Percentiles rank a stretch among this genome's conserved stretches.
These are phyloP conservation scores for Solanum okadae DNA, from an alignment of 257 asterid species.

Conservation along the genomic window DNA sequence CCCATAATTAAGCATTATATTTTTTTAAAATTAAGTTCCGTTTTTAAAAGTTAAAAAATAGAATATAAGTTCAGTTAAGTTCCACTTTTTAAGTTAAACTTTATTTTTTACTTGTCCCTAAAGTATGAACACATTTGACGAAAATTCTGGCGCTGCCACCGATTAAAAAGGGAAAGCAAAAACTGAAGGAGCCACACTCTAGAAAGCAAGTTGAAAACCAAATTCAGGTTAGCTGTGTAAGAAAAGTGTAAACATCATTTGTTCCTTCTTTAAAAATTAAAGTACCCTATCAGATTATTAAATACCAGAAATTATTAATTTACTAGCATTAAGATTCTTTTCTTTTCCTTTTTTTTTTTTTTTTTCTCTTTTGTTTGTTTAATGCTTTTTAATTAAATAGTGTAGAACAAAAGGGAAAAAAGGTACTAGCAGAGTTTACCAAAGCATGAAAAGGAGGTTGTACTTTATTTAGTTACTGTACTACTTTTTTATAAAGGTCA, in stretches of 20 bases:
- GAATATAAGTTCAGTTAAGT: background rate
- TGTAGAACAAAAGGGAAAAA: background rate
- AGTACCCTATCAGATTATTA: background rate
- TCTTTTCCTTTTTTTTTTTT: background rate
- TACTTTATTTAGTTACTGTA: background rate
- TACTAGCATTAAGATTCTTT: background rate
- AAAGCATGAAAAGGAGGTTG: background rate
- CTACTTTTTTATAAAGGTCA: background rate
- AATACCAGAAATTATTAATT: background rate
- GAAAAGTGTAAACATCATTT: background rate
- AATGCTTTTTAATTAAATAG: background rate
- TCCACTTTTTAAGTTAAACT: background rate
- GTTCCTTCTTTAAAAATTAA: background rate
- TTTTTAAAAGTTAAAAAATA: no score
- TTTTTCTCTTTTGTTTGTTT: background rate
- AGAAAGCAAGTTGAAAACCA: background rate
- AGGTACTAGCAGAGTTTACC: background rate
- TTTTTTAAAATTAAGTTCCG: no score
- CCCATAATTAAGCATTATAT: background rate
- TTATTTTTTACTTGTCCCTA: no score
- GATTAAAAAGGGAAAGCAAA: background rate
- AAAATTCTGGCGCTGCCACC: background rate
- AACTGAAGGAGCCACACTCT: background rate
- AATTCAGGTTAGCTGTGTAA: background rate
- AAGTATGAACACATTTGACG: accelerated